Conservation (phyloP, 768 basidiomycete genomes). For the Inosperma sp. region DNA sequence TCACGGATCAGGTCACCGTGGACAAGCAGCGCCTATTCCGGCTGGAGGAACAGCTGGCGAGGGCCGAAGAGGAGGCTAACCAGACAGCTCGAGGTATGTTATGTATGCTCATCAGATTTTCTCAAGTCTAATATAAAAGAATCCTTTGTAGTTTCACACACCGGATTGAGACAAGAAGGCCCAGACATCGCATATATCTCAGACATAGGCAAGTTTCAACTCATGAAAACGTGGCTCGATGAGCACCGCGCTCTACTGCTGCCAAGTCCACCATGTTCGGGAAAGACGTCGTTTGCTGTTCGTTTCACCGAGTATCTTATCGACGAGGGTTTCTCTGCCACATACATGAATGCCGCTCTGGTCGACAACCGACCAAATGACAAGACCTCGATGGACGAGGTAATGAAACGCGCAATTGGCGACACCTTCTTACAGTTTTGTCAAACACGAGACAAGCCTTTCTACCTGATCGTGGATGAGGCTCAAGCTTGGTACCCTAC, state of each 20-base stretch:
- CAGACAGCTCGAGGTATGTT: background rate
- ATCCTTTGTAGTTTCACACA: background rate
- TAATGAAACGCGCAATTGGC: background rate
- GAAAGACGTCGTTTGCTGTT: background rate
- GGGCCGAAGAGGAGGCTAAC: background rate
- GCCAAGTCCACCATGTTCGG: background rate
- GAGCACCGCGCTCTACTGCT: background rate
- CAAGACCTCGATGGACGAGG: background rate
- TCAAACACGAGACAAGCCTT: background rate
- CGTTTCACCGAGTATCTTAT: background rate
- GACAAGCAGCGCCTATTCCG: too few relatives aligned
- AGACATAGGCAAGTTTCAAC: background rate
- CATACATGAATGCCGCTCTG: background rate
- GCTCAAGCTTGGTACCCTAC: background rate
- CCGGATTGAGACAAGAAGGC: background rate
- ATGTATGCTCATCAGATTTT: background rate
- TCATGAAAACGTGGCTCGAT: background rate
- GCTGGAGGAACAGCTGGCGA: too few relatives aligned
- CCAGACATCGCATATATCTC: too few relatives aligned
- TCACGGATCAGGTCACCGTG: too few relatives aligned
- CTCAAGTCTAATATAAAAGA: background rate
- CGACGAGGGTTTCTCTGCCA: background rate
- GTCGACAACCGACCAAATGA: background rate
- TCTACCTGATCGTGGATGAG: conserved; percentile 1
- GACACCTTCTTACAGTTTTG: background rate